Evolutionary conservation across 108 stramenopile genomes (phyloP), one percentile per base, ranked within the genome.

Genomic region (Nannochloropsis gaditana): DNA sequence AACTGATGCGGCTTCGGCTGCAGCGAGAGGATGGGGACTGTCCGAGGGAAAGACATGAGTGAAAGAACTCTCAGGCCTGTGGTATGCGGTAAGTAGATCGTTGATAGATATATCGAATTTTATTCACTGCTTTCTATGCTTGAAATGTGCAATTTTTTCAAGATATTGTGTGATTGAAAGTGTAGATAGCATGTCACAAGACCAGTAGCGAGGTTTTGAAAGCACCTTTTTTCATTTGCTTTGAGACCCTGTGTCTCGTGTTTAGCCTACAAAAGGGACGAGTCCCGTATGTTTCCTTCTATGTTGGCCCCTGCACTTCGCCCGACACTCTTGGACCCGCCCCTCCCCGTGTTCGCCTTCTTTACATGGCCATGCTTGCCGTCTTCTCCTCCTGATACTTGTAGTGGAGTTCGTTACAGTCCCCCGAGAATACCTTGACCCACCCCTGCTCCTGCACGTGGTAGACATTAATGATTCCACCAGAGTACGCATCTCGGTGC

Each of bases 401-500:
- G 90, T 99, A 98, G 91, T 97, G 97, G 94, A 98, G 93, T 79
- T 98, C 96, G 88, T 97, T 96, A 86, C 96, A 95, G 92, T 99
- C 99, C 84, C 95, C 96, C 43, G 96, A 93, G 91, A 95, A 95
- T 83, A 99, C 94, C 91, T 95, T 94, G 44, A 91, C 90, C 95
- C 96, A 99, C 83, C 99, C 99, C 47, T 95, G 96, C 88, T 96
- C 95, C 84, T 95, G 97, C 45, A 99, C 96, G 89, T 95, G 95
- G 91, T 97, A 97, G 84, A 94, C 31, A 80, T 91, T 91, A 86
- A 90, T 91, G 85, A 91, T 90, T 43, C 91, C 90, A 2, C 99
- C 99, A 86, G 94, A 95, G 92, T 95, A 95, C n/a, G 99, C 99
- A 91, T 99, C 99, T 79, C 99, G 94, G 93, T 98, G 96, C 44